A percentile compares a stretch with the other conserved stretches of the same genome.
phyloP scores from a whole-genome alignment of 2,329 filamentous ascomycete genomes.

The Biscogniauxia marginata region DNA sequence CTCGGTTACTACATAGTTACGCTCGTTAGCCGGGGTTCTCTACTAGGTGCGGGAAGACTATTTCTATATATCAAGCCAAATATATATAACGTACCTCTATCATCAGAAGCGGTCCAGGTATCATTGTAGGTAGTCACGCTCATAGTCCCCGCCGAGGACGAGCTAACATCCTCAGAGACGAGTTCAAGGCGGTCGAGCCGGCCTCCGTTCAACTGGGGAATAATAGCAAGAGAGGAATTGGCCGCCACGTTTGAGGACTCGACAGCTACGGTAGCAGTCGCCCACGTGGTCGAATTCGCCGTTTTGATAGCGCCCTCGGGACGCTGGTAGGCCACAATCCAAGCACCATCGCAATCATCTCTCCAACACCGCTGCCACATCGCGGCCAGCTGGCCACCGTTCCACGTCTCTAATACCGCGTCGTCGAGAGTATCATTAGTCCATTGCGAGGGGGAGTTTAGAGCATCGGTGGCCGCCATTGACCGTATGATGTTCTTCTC shows the following conservation, averaged over 20 bases:
- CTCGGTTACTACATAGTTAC: constrained; percentile 10
- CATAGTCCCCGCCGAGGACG: constrained; percentile 14
- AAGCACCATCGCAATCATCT: constrained; percentile 14
- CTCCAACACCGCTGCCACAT: constrained; percentile 23
- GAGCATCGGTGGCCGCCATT: constrained; percentile 15
- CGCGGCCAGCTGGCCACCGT: constrained; percentile 23
- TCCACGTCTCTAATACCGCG: constrained; percentile 16
- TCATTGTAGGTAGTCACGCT: constrained; percentile 17
- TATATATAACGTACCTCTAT: constrained; percentile 15
- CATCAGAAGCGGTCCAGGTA: constrained; percentile 15
- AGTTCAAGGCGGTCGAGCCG: constrained; percentile 19
- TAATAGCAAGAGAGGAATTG: constrained; percentile 24
- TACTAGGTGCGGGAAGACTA: neutral
- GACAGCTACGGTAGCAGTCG: constrained; percentile 16
- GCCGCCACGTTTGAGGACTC: constrained; percentile 14
- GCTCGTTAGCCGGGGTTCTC: constrained; percentile 1
- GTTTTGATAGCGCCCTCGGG: constrained; percentile 24
- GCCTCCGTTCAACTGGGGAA: constrained; percentile 15
- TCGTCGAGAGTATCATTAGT: constrained; percentile 18
- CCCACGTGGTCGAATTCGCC: constrained; percentile 23
- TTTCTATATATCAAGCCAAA: too few species aligned
- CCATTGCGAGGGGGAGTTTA: constrained; percentile 21
- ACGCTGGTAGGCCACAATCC: constrained; percentile 26
- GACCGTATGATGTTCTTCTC: constrained; percentile 18
- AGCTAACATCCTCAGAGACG: constrained; percentile 11